Evolutionary conservation across 345 rosid species (phyloP).

Genomic region (Garcia nutans): DNA sequence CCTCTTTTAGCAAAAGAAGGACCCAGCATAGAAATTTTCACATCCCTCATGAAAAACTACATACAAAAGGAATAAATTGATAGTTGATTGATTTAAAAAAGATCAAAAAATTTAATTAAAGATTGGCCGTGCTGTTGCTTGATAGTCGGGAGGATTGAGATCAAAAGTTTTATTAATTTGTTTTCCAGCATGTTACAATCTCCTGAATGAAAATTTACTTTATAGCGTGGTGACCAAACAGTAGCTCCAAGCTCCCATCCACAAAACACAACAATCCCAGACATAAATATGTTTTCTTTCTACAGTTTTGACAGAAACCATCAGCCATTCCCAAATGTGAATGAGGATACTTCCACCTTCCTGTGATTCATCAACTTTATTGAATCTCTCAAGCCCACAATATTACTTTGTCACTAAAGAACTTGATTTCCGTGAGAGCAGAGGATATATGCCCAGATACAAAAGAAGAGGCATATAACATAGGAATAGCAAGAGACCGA

Average conservation of each 20-base stretch:
- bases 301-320: not conserved
- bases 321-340: not conserved
- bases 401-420: not conserved
- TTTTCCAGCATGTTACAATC: not conserved
- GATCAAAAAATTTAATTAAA: not conserved
- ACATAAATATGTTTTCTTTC: not conserved
- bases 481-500: not conserved
- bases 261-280: not conserved
- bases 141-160: not conserved
- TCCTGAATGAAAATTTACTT: not conserved
- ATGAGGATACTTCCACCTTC: not conserved
- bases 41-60: not conserved
- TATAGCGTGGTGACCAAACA: not conserved
- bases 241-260: not conserved
- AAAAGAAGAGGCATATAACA: too few relatives aligned
- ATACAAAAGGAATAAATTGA: not conserved
- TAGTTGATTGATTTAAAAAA: constrained; percentile 5
- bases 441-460: not conserved
- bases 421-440: not conserved
- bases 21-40: not conserved
- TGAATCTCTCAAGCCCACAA: not conserved
- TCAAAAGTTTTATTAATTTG: not conserved
- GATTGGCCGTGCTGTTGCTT: not conserved
- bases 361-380: not conserved
- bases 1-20: not conserved